Evolutionary conservation across 306 rosid species (phyloP).

Genomic region (Sicyos edulis): DNA sequence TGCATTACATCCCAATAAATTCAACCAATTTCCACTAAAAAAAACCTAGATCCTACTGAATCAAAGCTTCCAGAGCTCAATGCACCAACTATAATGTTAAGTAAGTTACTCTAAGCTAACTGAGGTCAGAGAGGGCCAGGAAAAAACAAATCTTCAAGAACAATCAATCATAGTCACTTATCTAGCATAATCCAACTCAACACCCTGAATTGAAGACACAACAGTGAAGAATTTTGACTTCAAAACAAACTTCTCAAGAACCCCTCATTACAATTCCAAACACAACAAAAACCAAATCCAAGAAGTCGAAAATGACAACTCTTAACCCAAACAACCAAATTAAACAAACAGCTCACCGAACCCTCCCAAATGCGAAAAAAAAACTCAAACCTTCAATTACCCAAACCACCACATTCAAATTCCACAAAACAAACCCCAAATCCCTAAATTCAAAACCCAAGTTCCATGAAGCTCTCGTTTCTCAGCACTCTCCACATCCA

Average conservation of each 20-base stretch:
- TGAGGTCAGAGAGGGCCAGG: not conserved
- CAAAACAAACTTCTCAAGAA: slow-evolving; percentile 14
- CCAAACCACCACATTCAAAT: not conserved
- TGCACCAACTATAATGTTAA: not conserved
- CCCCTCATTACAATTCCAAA: not conserved
- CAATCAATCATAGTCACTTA: not conserved
- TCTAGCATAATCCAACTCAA: not conserved
- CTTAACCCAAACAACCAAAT: not conserved
- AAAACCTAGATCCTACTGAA: slow-evolving; percentile 18
- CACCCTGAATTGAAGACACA: not conserved
- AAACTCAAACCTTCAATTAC: not conserved
- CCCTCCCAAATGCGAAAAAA: not conserved
- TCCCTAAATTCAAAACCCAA: not conserved
- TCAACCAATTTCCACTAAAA: not conserved
- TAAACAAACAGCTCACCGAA: not conserved
- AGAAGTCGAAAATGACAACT: slow-evolving; percentile 7
- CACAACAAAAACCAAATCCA: slow-evolving; percentile 1
- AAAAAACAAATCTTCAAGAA: not conserved
- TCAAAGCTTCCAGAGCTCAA: not conserved
- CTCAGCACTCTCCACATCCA: slow-evolving; percentile 9
- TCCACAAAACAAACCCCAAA: not conserved
- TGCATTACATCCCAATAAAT: slow-evolving; percentile 5
- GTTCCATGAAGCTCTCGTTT: not conserved
- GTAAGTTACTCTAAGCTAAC: not conserved
- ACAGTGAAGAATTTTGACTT: slow-evolving; percentile 12